Evolutionary conservation across 345 rosid species (phyloP).

Genomic region (Clarkia xantiana): DNA sequence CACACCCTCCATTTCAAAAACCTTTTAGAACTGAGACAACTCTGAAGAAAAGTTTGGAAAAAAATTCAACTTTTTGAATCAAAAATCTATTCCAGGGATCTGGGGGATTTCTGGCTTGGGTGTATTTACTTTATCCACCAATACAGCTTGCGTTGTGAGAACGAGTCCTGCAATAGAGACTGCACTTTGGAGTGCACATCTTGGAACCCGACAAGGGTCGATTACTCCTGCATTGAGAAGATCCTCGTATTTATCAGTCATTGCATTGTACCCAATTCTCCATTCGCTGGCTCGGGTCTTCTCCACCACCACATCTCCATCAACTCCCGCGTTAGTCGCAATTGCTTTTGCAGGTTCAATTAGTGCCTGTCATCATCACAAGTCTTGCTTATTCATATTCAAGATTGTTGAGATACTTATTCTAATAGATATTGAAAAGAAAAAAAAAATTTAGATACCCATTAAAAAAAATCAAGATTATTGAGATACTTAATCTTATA

Average conservation of each 20-base stretch:
- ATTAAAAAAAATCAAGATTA: too few relatives aligned
- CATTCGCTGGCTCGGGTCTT: constrained; percentile 41
- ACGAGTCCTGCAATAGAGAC: constrained; percentile 67
- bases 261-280: constrained; percentile 69
- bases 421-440: not conserved
- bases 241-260: constrained; percentile 60
- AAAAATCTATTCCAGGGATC: constrained; percentile 64
- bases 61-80: not conserved
- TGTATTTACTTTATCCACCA: constrained; percentile 52
- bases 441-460: too few relatives aligned
- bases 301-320: constrained; percentile 62
- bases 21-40: not conserved
- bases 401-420: not conserved
- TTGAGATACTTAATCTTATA: not conserved
- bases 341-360: constrained; percentile 64
- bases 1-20: too few relatives aligned
- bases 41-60: not conserved
- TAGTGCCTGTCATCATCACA: constrained; percentile 39
- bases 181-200: constrained; percentile 72
- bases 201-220: constrained; percentile 68
- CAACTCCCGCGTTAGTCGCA: constrained; percentile 70
- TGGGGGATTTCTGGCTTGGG: constrained; percentile 46
- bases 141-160: constrained; percentile 71
- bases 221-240: constrained; percentile 53
- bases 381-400: constrained; percentile 4